These are phyloP conservation scores for Leucosporidium scottii DNA, from an alignment of 768 basidiomycete genomes.

Conservation along the genomic window DNA sequence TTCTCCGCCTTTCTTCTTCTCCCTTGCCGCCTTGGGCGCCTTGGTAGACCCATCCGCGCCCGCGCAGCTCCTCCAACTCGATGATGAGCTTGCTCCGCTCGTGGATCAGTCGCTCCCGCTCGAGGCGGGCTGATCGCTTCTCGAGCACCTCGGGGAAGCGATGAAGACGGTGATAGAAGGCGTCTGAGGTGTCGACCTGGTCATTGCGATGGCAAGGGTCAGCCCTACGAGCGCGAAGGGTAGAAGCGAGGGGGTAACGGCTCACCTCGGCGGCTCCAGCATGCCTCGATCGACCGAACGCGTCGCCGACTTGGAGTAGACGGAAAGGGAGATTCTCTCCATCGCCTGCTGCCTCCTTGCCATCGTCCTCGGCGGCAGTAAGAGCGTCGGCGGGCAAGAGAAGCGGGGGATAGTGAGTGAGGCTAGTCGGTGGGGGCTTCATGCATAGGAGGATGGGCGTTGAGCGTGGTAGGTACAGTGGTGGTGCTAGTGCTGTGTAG, in stretches of 20 bases:
- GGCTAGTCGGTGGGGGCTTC: neutral
- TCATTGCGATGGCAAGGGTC: neutral
- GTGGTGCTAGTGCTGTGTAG: neutral
- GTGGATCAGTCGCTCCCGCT: constrained; percentile 29
- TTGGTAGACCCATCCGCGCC: constrained; percentile 16
- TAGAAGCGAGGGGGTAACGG: too few relatives aligned
- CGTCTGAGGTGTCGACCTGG: constrained; percentile 28
- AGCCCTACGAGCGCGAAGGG: neutral
- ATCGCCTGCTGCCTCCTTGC: neutral
- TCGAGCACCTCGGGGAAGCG: constrained; percentile 33
- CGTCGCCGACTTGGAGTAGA: constrained; percentile 12
- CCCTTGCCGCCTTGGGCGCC: constrained; percentile 9
- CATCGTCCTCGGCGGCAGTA: neutral
- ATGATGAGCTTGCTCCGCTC: constrained; percentile 29
- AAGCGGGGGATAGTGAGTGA: constrained; percentile 7
- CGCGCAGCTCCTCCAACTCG: constrained; percentile 27
- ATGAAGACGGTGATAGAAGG: constrained; percentile 25
- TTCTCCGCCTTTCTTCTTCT: constrained; percentile 17
- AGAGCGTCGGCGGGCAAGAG: neutral
- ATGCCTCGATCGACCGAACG: constrained; percentile 14
- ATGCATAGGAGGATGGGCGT: constrained; percentile 26
- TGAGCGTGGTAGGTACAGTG: neutral
- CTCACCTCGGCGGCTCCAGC: constrained; percentile 10
- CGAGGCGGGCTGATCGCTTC: constrained; percentile 25
- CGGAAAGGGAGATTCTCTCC: constrained; percentile 10